Evolutionary conservation across 2,329 filamentous ascomycete genomes (phyloP).

Genomic region (Alternaria sp.): DNA sequence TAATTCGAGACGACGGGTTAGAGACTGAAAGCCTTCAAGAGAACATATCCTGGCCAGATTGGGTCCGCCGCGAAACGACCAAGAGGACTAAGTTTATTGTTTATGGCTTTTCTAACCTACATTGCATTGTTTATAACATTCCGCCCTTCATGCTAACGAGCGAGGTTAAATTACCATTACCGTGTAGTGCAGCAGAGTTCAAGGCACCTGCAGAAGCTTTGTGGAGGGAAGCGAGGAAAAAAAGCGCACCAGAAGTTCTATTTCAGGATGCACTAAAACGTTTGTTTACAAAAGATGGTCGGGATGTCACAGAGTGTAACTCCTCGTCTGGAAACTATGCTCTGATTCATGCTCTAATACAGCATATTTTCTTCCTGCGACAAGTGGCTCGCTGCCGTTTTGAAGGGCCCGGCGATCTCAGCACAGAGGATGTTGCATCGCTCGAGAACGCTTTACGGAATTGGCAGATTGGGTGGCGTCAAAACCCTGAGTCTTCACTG

Average conservation of each 20-base stretch:
- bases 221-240: conserved; percentile 55
- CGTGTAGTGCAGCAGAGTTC: conserved; percentile 64
- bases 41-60: conserved; percentile 63
- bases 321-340: conserved; percentile 68
- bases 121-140: conserved; percentile 69
- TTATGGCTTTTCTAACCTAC: conserved; percentile 67
- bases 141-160: conserved; percentile 65
- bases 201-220: conserved; percentile 60
- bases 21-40: conserved; percentile 63
- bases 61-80: conserved; percentile 62
- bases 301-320: conserved; percentile 43
- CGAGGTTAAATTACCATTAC: conserved; percentile 63
- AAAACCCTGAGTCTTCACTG: conserved; percentile 52
- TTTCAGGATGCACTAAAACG: conserved; percentile 47
- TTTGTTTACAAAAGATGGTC: conserved; percentile 45
- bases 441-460: conserved; percentile 55
- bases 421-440: conserved; percentile 52
- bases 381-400: conserved; percentile 54
- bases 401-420: conserved; percentile 43
- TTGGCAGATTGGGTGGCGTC: conserved; percentile 53
- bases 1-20: conserved; percentile 64
- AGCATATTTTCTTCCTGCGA: conserved; percentile 75
- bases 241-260: conserved; percentile 30
- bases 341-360: conserved; percentile 74
- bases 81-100: conserved; percentile 65